These are phyloP conservation scores for Umbellularia californica DNA, from an alignment of 164 flowering plant species.

Conservation along the genomic window DNA sequence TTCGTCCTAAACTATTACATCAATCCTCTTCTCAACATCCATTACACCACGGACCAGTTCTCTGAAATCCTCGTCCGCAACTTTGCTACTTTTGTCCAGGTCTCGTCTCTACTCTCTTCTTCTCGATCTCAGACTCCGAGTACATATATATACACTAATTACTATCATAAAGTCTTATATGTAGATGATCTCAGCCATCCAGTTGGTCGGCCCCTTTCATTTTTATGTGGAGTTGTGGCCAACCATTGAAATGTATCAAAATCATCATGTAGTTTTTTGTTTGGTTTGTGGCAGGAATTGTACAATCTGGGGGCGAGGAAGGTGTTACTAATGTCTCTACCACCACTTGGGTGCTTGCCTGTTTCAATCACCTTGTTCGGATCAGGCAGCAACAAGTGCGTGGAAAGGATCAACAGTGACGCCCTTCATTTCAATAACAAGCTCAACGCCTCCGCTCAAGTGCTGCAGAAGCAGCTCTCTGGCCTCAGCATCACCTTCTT, in stretches of 20 bases:
- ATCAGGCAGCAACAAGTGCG: slow-evolving; percentile 51
- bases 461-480: slow-evolving; percentile 33
- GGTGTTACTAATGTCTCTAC: slow-evolving; percentile 67
- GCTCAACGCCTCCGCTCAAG: slow-evolving; percentile 48
- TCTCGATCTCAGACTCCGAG: neutral
- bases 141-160: neutral
- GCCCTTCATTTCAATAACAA: slow-evolving; percentile 65
- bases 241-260: neutral
- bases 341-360: slow-evolving; percentile 88
- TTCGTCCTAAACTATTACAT: slow-evolving; percentile 48
- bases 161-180: neutral
- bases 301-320: slow-evolving; percentile 66
- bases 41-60: slow-evolving; percentile 54
- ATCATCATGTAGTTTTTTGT: neutral
- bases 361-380: slow-evolving; percentile 76
- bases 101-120: slow-evolving; percentile 4
- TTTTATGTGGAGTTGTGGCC: neutral
- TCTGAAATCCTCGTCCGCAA: slow-evolving; percentile 56
- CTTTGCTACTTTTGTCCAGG: slow-evolving; percentile 61
- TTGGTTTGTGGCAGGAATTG: slow-evolving; percentile 40
- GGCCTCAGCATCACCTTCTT: slow-evolving; percentile 68
- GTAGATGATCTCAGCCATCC: neutral
- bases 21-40: slow-evolving; percentile 42
- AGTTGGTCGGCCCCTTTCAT: neutral
- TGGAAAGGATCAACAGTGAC: slow-evolving; percentile 54